Percentiles rank a stretch among this genome's conserved stretches.
phyloP scores from a whole-genome alignment of 2,329 filamentous ascomycete species.

The Fusarium odoratissimum region DNA sequence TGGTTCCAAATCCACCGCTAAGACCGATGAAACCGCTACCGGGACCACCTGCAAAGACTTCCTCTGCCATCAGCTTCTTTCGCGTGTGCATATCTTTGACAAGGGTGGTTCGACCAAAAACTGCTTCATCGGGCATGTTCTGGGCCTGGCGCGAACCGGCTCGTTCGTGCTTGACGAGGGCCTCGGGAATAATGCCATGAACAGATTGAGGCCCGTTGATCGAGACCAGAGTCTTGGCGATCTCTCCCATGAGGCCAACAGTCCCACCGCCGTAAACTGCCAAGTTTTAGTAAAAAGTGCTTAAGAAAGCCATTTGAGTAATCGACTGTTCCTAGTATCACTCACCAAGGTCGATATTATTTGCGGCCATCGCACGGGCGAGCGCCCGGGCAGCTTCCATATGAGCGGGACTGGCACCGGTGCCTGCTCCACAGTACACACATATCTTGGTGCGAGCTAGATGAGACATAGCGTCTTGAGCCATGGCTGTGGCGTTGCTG shows the following conservation, averaged over 20 bases:
- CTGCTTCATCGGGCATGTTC: constrained; percentile 69
- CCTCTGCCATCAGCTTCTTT: constrained; percentile 91
- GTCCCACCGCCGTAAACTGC: constrained; percentile 94
- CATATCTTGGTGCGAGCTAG: constrained; percentile 75
- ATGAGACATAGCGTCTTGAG: constrained; percentile 38
- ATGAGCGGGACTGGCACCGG: constrained; percentile 79
- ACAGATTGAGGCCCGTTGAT: constrained; percentile 84
- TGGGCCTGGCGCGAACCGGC: constrained; percentile 64
- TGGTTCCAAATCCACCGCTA: constrained; percentile 89
- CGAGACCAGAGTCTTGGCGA: constrained; percentile 85
- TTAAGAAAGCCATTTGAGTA: too few relatives aligned
- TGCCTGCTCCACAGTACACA: constrained; percentile 90
- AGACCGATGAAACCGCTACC: constrained; percentile 92
- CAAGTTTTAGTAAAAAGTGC: too few relatives aligned
- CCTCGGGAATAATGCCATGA: constrained; percentile 92
- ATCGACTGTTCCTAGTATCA: too few relatives aligned
- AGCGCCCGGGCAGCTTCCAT: constrained; percentile 81
- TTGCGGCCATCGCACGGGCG: constrained; percentile 76
- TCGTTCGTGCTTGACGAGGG: constrained; percentile 83
- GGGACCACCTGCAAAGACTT: constrained; percentile 86
- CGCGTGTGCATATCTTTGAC: constrained; percentile 97
- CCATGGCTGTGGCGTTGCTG: constrained; percentile 24
- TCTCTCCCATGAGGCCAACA: constrained; percentile 93
- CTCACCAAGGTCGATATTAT: constrained; percentile 77
- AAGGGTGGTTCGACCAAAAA: constrained; percentile 87